These are phyloP conservation scores for Jatropha multifida DNA, from an alignment of 441 rosid species.

Conservation along the genomic window DNA sequence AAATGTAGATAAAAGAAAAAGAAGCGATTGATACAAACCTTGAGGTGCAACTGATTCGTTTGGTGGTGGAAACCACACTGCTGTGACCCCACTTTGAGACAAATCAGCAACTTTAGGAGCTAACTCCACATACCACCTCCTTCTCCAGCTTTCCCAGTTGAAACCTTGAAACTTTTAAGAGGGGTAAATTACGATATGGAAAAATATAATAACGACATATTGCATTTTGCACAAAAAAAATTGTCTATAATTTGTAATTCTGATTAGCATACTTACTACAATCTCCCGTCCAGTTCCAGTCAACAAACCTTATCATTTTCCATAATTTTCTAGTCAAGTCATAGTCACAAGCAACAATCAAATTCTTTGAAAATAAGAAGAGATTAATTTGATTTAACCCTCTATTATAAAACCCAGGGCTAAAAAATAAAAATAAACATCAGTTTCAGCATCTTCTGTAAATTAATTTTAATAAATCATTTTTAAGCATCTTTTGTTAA, in stretches of 20 bases:
- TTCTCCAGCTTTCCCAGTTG: constrained; percentile 66
- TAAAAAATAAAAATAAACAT: neutral
- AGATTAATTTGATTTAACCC: neutral
- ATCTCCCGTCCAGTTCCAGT: constrained; percentile 56
- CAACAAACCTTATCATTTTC: neutral
- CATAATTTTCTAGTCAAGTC: constrained; percentile 5
- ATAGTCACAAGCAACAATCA: neutral
- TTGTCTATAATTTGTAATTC: neutral
- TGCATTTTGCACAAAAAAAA: too few species aligned
- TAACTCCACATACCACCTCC: constrained; percentile 51
- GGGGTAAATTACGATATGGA: constrained; percentile 12
- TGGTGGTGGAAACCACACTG: constrained; percentile 60
- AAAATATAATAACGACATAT: neutral
- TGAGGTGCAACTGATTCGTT: constrained; percentile 58
- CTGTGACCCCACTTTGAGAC: constrained; percentile 42
- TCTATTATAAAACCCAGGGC: neutral
- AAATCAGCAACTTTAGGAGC: constrained; percentile 53
- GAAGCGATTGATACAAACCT: constrained; percentile 28
- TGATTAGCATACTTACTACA: constrained; percentile 41
- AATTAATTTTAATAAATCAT: constrained; percentile 9
- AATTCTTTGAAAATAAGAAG: neutral
- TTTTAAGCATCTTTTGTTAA: neutral
- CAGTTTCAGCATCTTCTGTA: constrained; percentile 16
- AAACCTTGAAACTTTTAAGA: constrained; percentile 53
- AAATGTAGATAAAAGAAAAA: constrained; percentile 5